Evolutionary conservation across 441 rosid genomes (phyloP), one percentile per base, ranked within the genome.

Genomic region (Cnidoscolus chayamansa): DNA sequence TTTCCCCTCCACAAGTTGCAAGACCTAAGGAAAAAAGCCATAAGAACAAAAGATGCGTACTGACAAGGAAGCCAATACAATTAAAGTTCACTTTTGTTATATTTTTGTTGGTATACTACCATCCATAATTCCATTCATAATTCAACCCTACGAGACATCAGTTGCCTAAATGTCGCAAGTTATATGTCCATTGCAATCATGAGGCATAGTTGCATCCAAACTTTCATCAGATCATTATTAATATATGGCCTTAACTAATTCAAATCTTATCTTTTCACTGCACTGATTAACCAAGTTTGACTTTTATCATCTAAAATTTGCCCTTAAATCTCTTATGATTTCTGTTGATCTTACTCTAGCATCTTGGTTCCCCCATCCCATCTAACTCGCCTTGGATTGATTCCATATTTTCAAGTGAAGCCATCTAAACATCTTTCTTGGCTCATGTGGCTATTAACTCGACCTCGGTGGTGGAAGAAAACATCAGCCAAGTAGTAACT

Each of bases 1-100:
- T 45, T 86, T 89, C 31, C 90, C 96, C 78, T 86, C 90, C 71
- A 81, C 81, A 78, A 92, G 90, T 77, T 86, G 82, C 81, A 94
- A 57, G 67, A 88, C 88, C 99, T 89, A 74, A 47, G 57, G 50
- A 58, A 15, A 50, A 58, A 75, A 66, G 15, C 62, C 63, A 43
- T 11, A 49, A 30, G 63, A 70, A 72, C 35, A 45, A 61, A 32
- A 32, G 10, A 55, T 45, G 51, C 66, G 19, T 13, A 64, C 57
- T 30, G 48, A 55, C 40, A 60, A 70, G 25, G n/a, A 54, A 60
- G 10, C 35, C 35, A 32, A 65, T 17, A 9, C 15, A 20, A 56
- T 35, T 7, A 1, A 35, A 17, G 15, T 25, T 47, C 6, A 32
- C 9, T 51, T 56, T n/a, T 17, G 16, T 19, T 12, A 25, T 48